Base-by-base conservation (phyloP, 768 basidiomycete species). In the Coprinopsis strossmayeri region DNA sequence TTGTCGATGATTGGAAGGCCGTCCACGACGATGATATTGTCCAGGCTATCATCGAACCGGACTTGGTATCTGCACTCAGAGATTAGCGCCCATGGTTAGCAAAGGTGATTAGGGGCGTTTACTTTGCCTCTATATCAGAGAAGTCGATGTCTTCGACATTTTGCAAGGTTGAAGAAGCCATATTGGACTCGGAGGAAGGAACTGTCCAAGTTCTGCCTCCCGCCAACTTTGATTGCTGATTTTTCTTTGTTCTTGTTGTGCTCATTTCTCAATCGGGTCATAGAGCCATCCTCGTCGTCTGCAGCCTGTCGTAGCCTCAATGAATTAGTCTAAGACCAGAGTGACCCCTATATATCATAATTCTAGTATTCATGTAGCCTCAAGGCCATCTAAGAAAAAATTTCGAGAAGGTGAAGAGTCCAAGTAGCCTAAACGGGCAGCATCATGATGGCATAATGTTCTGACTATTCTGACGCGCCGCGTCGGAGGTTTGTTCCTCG, bases 21-120 rank as follows among this genome's bases (percentile, higher is more conserved):
- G 64, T 98, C 96, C 50, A 98, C 82, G 45, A 98, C 87, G 46
- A 99, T 67, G 49, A 91, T 81, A 61, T 88, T 90, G 72, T 98
- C 96, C 59, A 97, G 79, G 34, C 88, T 78, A 55, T 91, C 84
- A 57, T 91, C 87, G 54, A 82, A 81, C 49, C 89, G 72, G 57
- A 94, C 84, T 55, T 83, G 76, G 69, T 92, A 95, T 73, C 93
- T 96, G 63, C 5, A 42, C 39, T 48, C 21, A 35, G 40, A 34
- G 11, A 34, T 38, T 17, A 28, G 37, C 28, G 43, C 30, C 35
- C 23, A 37, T 46, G 12, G 52, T 40, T 25, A 44, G 50, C 20
- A 7, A 30, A 39, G 20, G 26, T 41, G 23, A 3, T 46, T 11
- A 39, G 24, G 5, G 11, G 17, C 12, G 64, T 78, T 48, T 55